Base-by-base conservation (phyloP, 768 basidiomycete genomes). In the Suillus subluteus region DNA sequence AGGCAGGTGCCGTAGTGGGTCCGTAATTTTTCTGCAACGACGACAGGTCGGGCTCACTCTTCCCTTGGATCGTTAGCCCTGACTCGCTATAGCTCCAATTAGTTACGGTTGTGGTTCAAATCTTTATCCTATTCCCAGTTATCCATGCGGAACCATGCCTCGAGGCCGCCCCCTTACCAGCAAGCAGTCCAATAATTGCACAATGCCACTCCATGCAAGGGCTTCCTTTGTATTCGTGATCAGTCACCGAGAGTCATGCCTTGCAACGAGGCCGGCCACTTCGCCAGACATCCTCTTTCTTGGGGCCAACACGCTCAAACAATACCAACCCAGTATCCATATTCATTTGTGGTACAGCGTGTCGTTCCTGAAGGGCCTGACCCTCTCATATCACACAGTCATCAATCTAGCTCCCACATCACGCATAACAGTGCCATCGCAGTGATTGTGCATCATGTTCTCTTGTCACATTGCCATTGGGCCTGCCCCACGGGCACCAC, bases 231-330 rank as follows among this genome's bases (percentile, higher is more conserved):
- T 59, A 41, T 41, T 59, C 40, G 23, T 38, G 58, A 58, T 58
- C 58, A 58, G n/a, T 38, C 12, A 23, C 56, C 56, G 35, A 37
- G 7, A 55, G 40, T 30, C 40, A 61, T 61, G 26, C 59, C 43
- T 43, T 43, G 59, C 59, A 61, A 61, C 59, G 64, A 65, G 64
- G 58, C 59, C 9, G n/a, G 64, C 64, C 26, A 65, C 61, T 37
- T 41, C 21, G n/a, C 16, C 64, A 40, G 56, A 65, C 64, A 32
- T 65, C 30, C 40, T 65, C 64, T 62, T 63, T 43, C 58, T 65
- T 15, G 41, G 64, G 21, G 16, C 38, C 16, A 44, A 55, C 30
- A 46, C 8, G 37, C 58, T 38, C 26, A 12, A 48, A 46, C 23
- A 26, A 16, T 54, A 52, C 26, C 26, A 37, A 21, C 35, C 55